Evolutionary conservation across 495 filamentous ascomycete species (phyloP).

Genomic region (Pyrenula aspistea): DNA sequence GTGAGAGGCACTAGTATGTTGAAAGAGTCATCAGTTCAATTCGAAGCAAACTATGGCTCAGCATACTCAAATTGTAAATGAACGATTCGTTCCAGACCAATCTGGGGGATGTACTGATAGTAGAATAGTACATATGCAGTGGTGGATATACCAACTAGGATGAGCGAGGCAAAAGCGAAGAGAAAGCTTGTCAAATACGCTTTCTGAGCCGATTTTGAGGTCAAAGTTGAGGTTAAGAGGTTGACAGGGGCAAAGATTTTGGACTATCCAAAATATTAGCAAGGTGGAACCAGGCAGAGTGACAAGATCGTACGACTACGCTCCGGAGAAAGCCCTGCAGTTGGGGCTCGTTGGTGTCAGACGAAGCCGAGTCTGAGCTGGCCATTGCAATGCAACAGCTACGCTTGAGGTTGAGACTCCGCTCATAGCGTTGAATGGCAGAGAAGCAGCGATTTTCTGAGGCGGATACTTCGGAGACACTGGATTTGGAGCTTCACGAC

Average conservation of each 20-base stretch:
- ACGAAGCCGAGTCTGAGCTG: neutral
- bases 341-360: neutral
- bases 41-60: too few relatives aligned
- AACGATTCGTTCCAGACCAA: slow-evolving; percentile 50
- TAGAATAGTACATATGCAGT: slow-evolving; percentile 71
- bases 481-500: too few relatives aligned
- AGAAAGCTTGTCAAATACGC: slow-evolving; percentile 63
- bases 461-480: too few relatives aligned
- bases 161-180: slow-evolving; percentile 40
- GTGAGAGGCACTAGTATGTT: neutral
- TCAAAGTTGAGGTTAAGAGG: slow-evolving; percentile 34
- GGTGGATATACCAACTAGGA: slow-evolving; percentile 50
- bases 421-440: neutral
- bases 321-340: neutral
- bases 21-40: too few relatives aligned
- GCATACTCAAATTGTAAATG: slow-evolving; percentile 73
- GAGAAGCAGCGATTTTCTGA: too few relatives aligned
- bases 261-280: neutral
- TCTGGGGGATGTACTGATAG: slow-evolving; percentile 65
- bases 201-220: slow-evolving; percentile 55
- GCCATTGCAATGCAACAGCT: neutral
- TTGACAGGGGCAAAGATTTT: slow-evolving; percentile 2
- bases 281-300: neutral
- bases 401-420: too few relatives aligned
- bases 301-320: neutral